Conservation (phyloP, 139 green algal genomes). For the Chlamydomonas sphaeroides region DNA sequence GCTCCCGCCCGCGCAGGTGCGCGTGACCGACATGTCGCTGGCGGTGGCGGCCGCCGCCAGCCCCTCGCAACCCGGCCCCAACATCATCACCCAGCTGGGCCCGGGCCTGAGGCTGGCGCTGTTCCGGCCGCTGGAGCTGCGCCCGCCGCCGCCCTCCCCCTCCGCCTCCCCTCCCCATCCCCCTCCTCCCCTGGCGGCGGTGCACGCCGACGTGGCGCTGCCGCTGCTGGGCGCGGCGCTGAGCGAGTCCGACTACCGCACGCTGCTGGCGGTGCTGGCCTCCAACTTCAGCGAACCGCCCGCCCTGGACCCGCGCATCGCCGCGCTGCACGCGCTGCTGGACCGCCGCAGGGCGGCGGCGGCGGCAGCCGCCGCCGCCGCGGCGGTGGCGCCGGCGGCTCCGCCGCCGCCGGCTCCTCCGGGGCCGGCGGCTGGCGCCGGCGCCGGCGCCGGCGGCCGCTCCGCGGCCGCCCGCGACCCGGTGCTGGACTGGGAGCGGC, state of each 20-base stretch:
- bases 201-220: conserved; percentile 61
- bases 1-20: conserved; percentile 45
- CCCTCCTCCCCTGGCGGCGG: conserved; percentile 46
- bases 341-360: not conserved
- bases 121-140: conserved; percentile 52
- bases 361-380: not conserved
- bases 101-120: conserved; percentile 56
- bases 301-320: not conserved
- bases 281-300: conserved; percentile 70
- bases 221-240: conserved; percentile 67
- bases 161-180: not conserved
- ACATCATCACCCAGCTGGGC: conserved; percentile 73
- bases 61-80: conserved; percentile 44
- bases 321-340: conserved; percentile 20
- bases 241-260: conserved; percentile 78
- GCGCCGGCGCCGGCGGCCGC: not conserved
- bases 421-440: no score
- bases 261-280: conserved; percentile 71
- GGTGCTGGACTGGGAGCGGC: conserved; percentile 14
- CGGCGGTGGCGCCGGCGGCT: not conserved
- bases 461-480: not conserved
- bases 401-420: not conserved
- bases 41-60: conserved; percentile 34
- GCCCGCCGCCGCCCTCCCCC: not conserved
- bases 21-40: conserved; percentile 58